phyloP scores from a whole-genome alignment of 495 filamentous ascomycete species.

The Thozetella sp. region DNA sequence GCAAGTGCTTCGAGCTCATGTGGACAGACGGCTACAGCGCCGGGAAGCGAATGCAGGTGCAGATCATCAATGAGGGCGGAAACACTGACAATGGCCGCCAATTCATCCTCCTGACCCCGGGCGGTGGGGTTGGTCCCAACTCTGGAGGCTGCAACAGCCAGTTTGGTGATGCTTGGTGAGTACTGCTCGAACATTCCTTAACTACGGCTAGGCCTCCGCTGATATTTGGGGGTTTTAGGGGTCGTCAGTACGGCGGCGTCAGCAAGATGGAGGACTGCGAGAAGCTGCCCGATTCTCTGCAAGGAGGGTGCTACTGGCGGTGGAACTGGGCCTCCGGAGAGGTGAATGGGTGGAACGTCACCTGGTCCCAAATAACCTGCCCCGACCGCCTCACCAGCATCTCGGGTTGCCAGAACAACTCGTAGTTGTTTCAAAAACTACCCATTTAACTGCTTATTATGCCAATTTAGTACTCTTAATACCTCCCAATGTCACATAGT shows the following conservation, averaged over 20 bases:
- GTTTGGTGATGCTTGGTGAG: constrained; percentile 18
- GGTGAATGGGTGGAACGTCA: constrained; percentile 14
- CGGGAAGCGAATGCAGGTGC: constrained; percentile 14
- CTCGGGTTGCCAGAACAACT: constrained; percentile 11
- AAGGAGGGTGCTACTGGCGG: constrained; percentile 19
- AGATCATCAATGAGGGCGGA: constrained; percentile 19
- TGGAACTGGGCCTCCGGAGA: constrained; percentile 19
- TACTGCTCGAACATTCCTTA: neutral
- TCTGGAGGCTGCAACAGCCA: constrained; percentile 12
- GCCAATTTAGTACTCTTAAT: too few species aligned
- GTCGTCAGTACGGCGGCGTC: constrained; percentile 20
- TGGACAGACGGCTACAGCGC: constrained; percentile 12
- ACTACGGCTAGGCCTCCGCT: neutral
- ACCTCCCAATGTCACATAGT: too few species aligned
- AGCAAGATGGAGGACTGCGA: constrained; percentile 14
- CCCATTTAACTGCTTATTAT: too few species aligned
- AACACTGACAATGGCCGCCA: constrained; percentile 1
- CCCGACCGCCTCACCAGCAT: constrained; percentile 9
- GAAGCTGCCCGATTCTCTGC: constrained; percentile 16
- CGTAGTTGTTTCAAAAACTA: too few species aligned
- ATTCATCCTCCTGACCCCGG: constrained; percentile 18
- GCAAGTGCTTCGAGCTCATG: constrained; percentile 15
- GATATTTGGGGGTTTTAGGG: neutral
- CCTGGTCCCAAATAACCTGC: constrained; percentile 11
- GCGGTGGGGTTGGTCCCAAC: constrained; percentile 15